Percentiles rank a stretch among this genome's conserved stretches.
These are phyloP conservation scores for Cryptococcus sp. DNA, from an alignment of 1,284 basidiomycete species.

Conservation along the genomic window DNA sequence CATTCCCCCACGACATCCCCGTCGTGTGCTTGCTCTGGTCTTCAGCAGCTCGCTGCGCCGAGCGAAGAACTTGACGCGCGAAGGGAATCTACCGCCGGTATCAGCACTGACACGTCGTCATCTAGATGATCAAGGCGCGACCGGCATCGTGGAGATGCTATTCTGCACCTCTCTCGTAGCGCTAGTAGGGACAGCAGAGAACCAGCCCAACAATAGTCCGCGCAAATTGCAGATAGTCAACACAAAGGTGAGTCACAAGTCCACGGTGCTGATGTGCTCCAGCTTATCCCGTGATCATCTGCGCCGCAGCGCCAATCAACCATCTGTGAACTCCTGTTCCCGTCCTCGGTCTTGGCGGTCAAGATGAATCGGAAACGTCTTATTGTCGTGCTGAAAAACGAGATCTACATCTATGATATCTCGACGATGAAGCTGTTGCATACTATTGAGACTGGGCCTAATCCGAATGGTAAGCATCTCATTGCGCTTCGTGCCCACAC, in stretches of 20 bases:
- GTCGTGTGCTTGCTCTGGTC: not conserved
- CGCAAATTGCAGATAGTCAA: conserved; percentile 96
- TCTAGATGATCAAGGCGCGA: conserved; percentile 77
- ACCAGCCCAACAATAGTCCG: conserved; percentile 77
- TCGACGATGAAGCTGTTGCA: conserved; percentile 97
- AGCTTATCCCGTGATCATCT: not conserved
- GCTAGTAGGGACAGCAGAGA: conserved; percentile 88
- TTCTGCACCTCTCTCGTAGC: conserved; percentile 98
- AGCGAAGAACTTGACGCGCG: not conserved
- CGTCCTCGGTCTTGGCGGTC: conserved; percentile 90
- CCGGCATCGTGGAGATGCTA: conserved; percentile 97
- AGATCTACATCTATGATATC: conserved; percentile 99
- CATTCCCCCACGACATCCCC: not conserved
- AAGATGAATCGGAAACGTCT: conserved; percentile 96
- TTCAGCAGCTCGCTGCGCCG: not conserved
- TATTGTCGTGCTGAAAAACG: conserved; percentile 90
- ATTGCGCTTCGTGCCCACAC: not conserved
- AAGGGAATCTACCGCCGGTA: not conserved
- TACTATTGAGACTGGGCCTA: conserved; percentile 95
- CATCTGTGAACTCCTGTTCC: conserved; percentile 98
- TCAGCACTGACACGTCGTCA: not conserved
- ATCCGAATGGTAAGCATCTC: conserved; percentile 74
- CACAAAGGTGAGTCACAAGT: conserved; percentile 70
- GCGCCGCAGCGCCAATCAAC: conserved; percentile 84
- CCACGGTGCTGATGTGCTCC: not conserved